Evolutionary conservation across 495 filamentous ascomycete species (phyloP), one percentile per base, ranked within the genome.

Genomic region (Symbiotaphrina buchneri): DNA sequence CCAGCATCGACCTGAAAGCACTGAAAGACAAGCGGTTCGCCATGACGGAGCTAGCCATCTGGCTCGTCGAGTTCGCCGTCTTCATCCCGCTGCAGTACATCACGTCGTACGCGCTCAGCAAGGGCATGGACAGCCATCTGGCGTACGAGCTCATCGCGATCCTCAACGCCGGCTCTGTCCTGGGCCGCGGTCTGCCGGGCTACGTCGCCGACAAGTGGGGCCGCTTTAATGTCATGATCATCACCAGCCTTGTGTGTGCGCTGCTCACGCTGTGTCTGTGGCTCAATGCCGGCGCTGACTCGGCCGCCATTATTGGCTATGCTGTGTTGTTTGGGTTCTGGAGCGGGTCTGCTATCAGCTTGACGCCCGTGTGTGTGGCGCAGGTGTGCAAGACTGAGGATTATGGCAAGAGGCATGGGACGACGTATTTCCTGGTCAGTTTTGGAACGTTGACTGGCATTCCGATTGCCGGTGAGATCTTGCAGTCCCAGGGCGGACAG

Each of bases 401-500:
- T 11, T 25, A 25, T 25, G 22, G 22, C 13, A 25, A 25, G 13
- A 25, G 22, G 13, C 7, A 25, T 11, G 22, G 22, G 22, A 25
- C 22, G 8, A 25, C 22, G 7, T 25, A 7, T 25, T 7, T 11
- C 13, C 7, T 25, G 7, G 7, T 11, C 13, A 25, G 22, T 11
- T 7, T 25, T 25, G 22, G 22, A 7, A 25, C 22, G 22, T 11
- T 25, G 7, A 25, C 22, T 25, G 22, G 22, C 22, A 25, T 25
- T 25, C 22, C 22, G 8, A 25, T 25, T 11, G 22, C 22, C 7
- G 22, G 22, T 7, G 22, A 7, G 8, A 25, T 25, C 22, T 11
- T 7, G 22, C 30, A 44, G 16, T 34, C 28, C 0, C 37, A 39
- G 24, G 21, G 13, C 13, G 22, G 22, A 25, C n/a, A n/a, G n/a